Percentiles rank a stretch among this genome's conserved stretches.
Evolutionary conservation across 2,329 filamentous ascomycete genomes (phyloP).

Genomic region (Mycosphaerella sp.): DNA sequence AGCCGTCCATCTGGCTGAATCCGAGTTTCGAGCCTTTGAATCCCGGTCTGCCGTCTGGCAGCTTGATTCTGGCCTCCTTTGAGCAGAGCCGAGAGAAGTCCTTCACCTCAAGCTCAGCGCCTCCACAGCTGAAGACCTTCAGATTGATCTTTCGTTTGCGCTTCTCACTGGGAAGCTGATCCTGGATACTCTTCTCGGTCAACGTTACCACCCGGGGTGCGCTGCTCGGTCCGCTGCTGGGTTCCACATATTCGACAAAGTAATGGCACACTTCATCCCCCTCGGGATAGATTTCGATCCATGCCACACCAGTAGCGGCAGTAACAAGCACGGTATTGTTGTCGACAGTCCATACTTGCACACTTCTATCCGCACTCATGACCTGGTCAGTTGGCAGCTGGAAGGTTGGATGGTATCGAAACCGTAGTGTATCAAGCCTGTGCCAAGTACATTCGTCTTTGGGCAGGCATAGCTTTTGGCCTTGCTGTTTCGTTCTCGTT

Average conservation of each 20-base stretch:
- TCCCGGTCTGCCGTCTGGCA: constrained; percentile 67
- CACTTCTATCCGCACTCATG: constrained; percentile 60
- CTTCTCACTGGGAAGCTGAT: constrained; percentile 63
- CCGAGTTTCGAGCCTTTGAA: constrained; percentile 73
- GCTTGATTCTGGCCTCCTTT: constrained; percentile 65
- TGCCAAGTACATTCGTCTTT: constrained; percentile 90
- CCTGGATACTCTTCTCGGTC: constrained; percentile 67
- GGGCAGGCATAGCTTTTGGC: constrained; percentile 61
- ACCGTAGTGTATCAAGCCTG: constrained; percentile 77
- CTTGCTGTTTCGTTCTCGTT: constrained; percentile 77
- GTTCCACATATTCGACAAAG: constrained; percentile 73
- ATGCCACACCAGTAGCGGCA: constrained; percentile 74
- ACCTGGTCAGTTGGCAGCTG: constrained; percentile 68
- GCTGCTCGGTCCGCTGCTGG: constrained; percentile 49
- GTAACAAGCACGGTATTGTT: constrained; percentile 68
- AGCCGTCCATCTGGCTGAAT: constrained; percentile 62
- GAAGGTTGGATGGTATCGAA: constrained; percentile 87
- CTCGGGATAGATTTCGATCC: constrained; percentile 73
- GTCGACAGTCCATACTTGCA: constrained; percentile 82
- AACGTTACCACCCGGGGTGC: constrained; percentile 67
- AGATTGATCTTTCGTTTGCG: constrained; percentile 63
- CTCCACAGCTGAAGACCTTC: constrained; percentile 67
- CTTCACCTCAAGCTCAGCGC: constrained; percentile 67
- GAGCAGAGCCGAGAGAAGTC: constrained; percentile 64
- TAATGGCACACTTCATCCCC: constrained; percentile 73